phyloP scores from a whole-genome alignment of 352 stramenopile species.

The Globisporangium perplexum region DNA sequence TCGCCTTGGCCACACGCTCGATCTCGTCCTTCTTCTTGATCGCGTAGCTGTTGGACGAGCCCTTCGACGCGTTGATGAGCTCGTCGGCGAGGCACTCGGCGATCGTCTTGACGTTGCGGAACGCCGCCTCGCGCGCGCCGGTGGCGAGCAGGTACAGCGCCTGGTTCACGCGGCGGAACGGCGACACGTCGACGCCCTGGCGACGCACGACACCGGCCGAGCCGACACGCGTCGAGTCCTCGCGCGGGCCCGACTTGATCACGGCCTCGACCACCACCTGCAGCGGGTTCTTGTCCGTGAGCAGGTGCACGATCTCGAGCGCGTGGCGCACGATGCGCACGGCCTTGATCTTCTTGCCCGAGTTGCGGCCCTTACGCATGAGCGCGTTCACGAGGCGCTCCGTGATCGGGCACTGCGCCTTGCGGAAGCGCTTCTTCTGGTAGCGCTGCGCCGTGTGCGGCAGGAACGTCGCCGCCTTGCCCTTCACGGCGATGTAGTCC shows the following conservation, averaged over 20 bases:
- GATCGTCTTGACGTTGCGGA: slow-evolving; percentile 99
- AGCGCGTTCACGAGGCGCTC: slow-evolving; percentile 97
- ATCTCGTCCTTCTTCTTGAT: slow-evolving; percentile 99
- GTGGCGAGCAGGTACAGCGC: slow-evolving; percentile 98
- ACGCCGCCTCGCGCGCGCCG: slow-evolving; percentile 96
- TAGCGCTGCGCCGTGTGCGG: slow-evolving; percentile 99
- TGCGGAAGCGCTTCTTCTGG: slow-evolving; percentile 99
- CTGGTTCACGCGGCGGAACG: slow-evolving; percentile 99
- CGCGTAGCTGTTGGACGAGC: slow-evolving; percentile 99
- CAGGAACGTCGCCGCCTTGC: slow-evolving; percentile 97
- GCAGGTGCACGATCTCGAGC: slow-evolving; percentile 99
- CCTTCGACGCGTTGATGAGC: slow-evolving; percentile 99
- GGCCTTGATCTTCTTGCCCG: slow-evolving; percentile 99
- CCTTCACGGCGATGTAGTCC: slow-evolving; percentile 99
- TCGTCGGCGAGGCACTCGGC: slow-evolving; percentile 99
- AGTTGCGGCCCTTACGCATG: slow-evolving; percentile 99
- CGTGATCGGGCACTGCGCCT: slow-evolving; percentile 99
- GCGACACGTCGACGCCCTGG: slow-evolving; percentile 99
- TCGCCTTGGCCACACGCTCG: slow-evolving; percentile 99
- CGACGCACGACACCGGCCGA: slow-evolving; percentile 98
- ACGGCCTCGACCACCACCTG: slow-evolving; percentile 94
- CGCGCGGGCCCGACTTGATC: slow-evolving; percentile 95
- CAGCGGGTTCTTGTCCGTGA: slow-evolving; percentile 99
- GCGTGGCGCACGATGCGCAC: slow-evolving; percentile 98
- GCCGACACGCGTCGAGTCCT: slow-evolving; percentile 99